Base-by-base conservation (phyloP, 2,329 filamentous ascomycete genomes). In the Pochonia chlamydosporia region DNA sequence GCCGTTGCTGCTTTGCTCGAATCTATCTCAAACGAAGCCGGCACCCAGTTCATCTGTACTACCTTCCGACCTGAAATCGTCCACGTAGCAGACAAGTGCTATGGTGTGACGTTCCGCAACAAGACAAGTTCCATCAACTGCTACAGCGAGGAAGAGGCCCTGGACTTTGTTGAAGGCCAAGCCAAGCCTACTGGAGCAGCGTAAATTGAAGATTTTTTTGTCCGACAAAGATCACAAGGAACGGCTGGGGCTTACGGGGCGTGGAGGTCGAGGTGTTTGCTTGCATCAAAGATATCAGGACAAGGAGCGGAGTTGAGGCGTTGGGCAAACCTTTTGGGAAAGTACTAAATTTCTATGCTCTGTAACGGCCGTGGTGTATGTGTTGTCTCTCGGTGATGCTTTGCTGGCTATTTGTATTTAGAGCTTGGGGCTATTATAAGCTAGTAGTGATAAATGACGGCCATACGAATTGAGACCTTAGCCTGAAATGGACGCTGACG, bases 51-150 rank as follows among this genome's bases (percentile, higher is more conserved):
- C 64, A 99, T 99, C 67, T 97, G 93, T 76, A 99, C 93, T 4
- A 99, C 93, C 3, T 99, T 99, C 81, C 79, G 93, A 49, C 93
- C 93, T 1, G 93, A 99, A 70, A 96, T 99, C 77, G 79, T 99
- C 53, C 81, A 87, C 51, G 89, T 97, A 18, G 93, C 93, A 3
- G 91, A 97, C 72, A 95, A 96, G 72, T 96, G 92, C 69, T 99
- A 99, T 66, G 93, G 93, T 51, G 93, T 99, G 44, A 89, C 88
- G 44, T 97, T 92, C 68, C 81, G 82, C 55, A 92, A 91, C 67
- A 97, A 97, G 78, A 95, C 91, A 55, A 95, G 89, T 71, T 88
- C 83, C 33, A 95, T 99, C 60, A 89, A 93, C 69, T 92, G 92
- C 44, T 91, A 96, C 43, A 84, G 81, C 52, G 82, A 84, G 47